A percentile compares a stretch with the other conserved stretches of the same genome.
phyloP scores from a whole-genome alignment of 371 early-diverging fungal genomes.

The Mucor indicus region DNA sequence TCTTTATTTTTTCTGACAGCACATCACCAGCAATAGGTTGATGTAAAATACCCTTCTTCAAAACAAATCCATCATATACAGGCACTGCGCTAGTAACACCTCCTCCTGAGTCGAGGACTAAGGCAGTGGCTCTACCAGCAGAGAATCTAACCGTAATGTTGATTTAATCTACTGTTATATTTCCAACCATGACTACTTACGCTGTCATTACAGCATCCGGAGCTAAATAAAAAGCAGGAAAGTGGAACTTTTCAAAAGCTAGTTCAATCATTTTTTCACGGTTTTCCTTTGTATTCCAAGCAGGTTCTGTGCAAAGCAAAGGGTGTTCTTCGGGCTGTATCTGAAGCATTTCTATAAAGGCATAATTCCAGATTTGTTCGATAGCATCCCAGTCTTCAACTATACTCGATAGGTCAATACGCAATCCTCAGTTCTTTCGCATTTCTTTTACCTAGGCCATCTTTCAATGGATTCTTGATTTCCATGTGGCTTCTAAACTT shows the following conservation, averaged over 20 bases:
- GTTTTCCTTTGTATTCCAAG: constrained; percentile 79
- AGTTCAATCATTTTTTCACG: constrained; percentile 87
- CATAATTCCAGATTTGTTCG: constrained; percentile 85
- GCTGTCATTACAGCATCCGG: constrained; percentile 89
- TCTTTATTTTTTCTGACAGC: constrained; percentile 70
- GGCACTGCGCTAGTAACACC: constrained; percentile 86
- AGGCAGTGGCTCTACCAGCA: constrained; percentile 83
- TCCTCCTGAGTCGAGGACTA: constrained; percentile 93
- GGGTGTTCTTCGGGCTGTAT: constrained; percentile 82
- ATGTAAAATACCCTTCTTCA: constrained; percentile 82
- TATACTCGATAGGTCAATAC: constrained; percentile 19
- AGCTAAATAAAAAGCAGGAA: constrained; percentile 91
- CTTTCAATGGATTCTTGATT: constrained; percentile 67
- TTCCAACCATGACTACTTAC: constrained; percentile 45
- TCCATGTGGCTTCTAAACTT: constrained; percentile 78
- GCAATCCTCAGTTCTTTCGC: not conserved
- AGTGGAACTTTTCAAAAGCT: constrained; percentile 91
- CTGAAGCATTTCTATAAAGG: constrained; percentile 64
- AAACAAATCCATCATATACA: constrained; percentile 92
- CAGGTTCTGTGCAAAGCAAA: constrained; percentile 80
- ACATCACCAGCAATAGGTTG: constrained; percentile 82
- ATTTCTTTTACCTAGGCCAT: constrained; percentile 57
- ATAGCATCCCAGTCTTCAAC: constrained; percentile 92
- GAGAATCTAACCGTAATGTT: constrained; percentile 61
- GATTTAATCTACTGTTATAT: not conserved